These are phyloP conservation scores for Lepraria neglecta DNA, from an alignment of 495 filamentous ascomycete species.

Conservation along the genomic window DNA sequence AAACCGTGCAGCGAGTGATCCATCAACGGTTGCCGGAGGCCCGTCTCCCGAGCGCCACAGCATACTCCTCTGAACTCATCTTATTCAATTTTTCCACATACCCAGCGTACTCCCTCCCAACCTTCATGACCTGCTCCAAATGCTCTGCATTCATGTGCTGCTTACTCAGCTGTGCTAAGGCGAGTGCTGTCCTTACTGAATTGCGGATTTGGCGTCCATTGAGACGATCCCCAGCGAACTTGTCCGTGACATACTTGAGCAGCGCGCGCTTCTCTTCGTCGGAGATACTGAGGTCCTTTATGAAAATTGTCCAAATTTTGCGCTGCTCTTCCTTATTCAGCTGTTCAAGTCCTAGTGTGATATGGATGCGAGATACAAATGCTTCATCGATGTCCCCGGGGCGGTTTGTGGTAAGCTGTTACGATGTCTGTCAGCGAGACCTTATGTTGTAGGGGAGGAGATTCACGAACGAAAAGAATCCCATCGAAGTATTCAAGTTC, in stretches of 20 bases:
- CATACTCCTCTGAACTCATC: conserved; percentile 18
- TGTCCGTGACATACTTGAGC: conserved; percentile 15
- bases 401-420: conserved; percentile 23
- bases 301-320: conserved; percentile 25
- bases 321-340: conserved; percentile 15
- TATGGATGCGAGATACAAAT: conserved; percentile 25
- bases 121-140: conserved; percentile 21
- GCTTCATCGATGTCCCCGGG: conserved; percentile 26
- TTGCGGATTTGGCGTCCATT: conserved; percentile 26
- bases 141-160: conserved; percentile 17
- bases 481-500: conserved; percentile 52
- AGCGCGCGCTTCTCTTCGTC: conserved; percentile 17
- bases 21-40: neutral
- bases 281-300: conserved; percentile 19
- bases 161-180: conserved; percentile 19
- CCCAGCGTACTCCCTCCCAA: conserved; percentile 19
- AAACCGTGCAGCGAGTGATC: no score
- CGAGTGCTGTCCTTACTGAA: conserved; percentile 21
- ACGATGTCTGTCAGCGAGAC: neutral
- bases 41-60: conserved; percentile 19
- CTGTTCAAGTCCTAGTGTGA: conserved; percentile 18
- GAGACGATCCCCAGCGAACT: conserved; percentile 18
- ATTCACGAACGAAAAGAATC: conserved; percentile 29
- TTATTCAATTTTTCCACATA: conserved; percentile 19
- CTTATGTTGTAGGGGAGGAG: neutral